Evolutionary conservation across 306 rosid species (phyloP), one percentile per base, ranked within the genome.

Genomic region (Senna siamea): DNA sequence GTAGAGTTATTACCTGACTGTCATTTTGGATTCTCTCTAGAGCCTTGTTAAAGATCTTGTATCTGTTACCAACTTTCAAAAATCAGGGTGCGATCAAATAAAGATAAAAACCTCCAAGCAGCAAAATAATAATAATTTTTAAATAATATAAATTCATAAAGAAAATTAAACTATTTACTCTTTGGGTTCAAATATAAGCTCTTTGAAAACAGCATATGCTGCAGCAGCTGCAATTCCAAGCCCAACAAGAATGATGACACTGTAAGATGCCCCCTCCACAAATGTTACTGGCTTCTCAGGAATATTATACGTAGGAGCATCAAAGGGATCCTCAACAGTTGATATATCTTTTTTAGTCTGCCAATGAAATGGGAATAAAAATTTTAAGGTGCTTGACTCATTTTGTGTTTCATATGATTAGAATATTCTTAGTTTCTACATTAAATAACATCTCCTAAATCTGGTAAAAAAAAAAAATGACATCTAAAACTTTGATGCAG

Each of bases 131-230:
- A 43, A 22, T 3, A 38, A 44, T 50, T 11, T 41, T 51, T 59
- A 26, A 9, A 66, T 6, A 15, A 52, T 0, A 55, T 47, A 40
- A 41, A 54, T 30, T 66, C 38, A 65, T 34, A n/a, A 13, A 34
- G 11, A 17, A 57, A 55, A 15, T 65, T 65, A 65, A 73, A 79
- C 52, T 69, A 58, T 15, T 82, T 90, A 95, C 99, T 95, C 99
- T 82, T 88, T 95, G 0, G 98, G 99, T 82, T 92, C 87, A 81
- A 92, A 90, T 58, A 95, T 89, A 75, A 95, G 99, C 81, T 92
- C 99, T 72, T 88, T 92, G 79, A 95, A 92, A 80, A 95, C 98
- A 34, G 90, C 93, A 78, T 92, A 92, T 85, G 89, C 98, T 0
- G 99, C 99, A 14, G 90, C 89, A 52, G 81, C 88, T 71, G 91